Base-by-base conservation (phyloP, 148 eudicot genomes). In the Nepenthes gracilis region DNA sequence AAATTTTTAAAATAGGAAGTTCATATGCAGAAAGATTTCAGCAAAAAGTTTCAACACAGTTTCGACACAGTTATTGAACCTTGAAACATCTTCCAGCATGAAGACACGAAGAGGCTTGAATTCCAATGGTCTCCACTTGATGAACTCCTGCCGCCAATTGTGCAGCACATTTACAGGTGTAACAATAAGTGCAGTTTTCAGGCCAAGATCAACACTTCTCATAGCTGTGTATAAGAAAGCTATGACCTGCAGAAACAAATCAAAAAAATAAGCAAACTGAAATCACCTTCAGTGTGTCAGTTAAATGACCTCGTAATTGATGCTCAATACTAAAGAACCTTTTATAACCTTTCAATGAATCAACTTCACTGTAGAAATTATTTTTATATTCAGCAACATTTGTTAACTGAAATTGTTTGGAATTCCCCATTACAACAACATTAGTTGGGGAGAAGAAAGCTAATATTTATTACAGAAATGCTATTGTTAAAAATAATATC, bases 61-160 rank as follows among this genome's bases (percentile, higher is more conserved):
- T 23, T 49, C 9, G 52, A 35, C 34, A 61, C 40, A 59, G 65
- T 32, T 47, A n/a, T 9, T 56, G 59, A 71, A 91, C 99, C 99
- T 94, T 76, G 95, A 70, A 74, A 75, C 87, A 68, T 86, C 97
- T 62, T 85, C 87, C 60, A 94, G 77, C 99, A 94, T 89, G 68
- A 75, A 94, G 55, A 86, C 81, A 55, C 97, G 95, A 60, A 94
- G 83, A 60, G 97, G 79, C 78, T 89, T 89, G 45, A 83, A 68
- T 70, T 94, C 99, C 33, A 76, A 64, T 49, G 99, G 99, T 59
- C 71, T 72, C 99, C 99, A 94, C 75, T 89, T 89, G 45, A 47
- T 71, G 62, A 94, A 94, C 75, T 94, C 99, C 59, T 78, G 79
- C 76, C 86, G 74, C 99, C 99, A 94, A 74, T 94, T 94, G 78